A percentile compares a stretch with the other conserved stretches of the same genome.
Conservation (phyloP, 164 flowering plant genomes). For the Stephania japonica region DNA sequence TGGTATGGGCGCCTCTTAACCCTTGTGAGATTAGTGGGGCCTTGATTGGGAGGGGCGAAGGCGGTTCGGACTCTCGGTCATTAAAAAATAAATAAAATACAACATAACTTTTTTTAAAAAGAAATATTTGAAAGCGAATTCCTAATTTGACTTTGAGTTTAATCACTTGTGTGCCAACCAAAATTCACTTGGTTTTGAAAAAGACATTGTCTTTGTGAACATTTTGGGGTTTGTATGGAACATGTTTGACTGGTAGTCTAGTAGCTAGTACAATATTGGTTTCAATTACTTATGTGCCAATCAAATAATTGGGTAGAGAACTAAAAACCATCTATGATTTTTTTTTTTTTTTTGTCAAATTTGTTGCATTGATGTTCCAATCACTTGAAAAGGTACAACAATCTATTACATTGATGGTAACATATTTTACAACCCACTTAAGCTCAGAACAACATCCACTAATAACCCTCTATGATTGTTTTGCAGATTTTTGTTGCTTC, state of each 20-base stretch:
- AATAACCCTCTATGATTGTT: conserved; percentile 2
- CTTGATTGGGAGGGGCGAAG: no score
- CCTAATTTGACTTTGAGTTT: no score
- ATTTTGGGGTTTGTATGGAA: neutral
- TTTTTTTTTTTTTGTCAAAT: neutral
- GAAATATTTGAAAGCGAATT: no score
- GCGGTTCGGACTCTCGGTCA: no score
- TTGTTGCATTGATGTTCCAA: neutral
- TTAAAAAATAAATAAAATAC: no score
- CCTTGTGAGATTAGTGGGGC: no score
- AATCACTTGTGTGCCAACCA: no score
- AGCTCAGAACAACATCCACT: no score
- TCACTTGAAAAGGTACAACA: neutral
- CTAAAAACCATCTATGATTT: neutral
- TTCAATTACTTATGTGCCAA: neutral
- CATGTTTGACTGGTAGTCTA: neutral
- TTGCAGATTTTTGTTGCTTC: conserved; percentile 91
- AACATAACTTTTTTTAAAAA: no score
- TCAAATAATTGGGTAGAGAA: neutral
- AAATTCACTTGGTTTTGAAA: neutral
- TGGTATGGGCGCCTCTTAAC: no score
- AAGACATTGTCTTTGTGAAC: neutral
- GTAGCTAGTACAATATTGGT: neutral
- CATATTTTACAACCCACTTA: neutral
- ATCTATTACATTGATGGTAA: neutral